phyloP scores from a whole-genome alignment of 208 protist genomes.

The Crithidia mellificae region DNA sequence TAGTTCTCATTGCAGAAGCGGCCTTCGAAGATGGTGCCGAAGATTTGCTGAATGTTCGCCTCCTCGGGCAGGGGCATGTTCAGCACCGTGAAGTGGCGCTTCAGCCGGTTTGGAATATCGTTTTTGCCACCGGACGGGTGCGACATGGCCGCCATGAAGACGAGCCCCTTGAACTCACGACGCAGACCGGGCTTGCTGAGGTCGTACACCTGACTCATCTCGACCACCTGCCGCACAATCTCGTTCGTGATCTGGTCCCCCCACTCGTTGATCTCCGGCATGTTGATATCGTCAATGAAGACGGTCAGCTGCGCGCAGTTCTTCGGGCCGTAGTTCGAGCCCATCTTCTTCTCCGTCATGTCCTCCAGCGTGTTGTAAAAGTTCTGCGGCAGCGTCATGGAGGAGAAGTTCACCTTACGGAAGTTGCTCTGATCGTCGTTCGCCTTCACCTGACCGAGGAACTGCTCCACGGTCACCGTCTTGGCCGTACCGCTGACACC shows the following conservation, averaged over 20 bases:
- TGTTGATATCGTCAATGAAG: constrained; percentile 97
- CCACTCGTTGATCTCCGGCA: constrained; percentile 96
- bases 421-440: constrained; percentile 84
- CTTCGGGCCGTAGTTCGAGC: constrained; percentile 93
- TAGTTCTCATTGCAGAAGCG: constrained; percentile 92
- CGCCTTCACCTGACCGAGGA: constrained; percentile 81
- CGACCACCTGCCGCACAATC: constrained; percentile 94
- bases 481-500: constrained; percentile 96
- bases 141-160: constrained; percentile 97
- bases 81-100: constrained; percentile 97
- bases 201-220: constrained; percentile 88
- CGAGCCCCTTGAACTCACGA: constrained; percentile 94
- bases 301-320: constrained; percentile 88
- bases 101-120: constrained; percentile 98
- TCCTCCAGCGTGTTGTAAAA: constrained; percentile 93
- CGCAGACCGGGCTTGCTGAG: constrained; percentile 91
- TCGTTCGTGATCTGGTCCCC: constrained; percentile 96
- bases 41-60: constrained; percentile 94
- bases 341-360: constrained; percentile 96
- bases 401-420: constrained; percentile 95
- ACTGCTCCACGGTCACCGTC: constrained; percentile 94
- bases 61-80: constrained; percentile 96
- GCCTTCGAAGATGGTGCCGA: constrained; percentile 91
- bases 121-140: constrained; percentile 98
- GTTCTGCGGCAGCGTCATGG: constrained; percentile 92